These are phyloP conservation scores for Talaromyces sp. DNA, from an alignment of 2,329 filamentous ascomycete species.

Conservation along the genomic window DNA sequence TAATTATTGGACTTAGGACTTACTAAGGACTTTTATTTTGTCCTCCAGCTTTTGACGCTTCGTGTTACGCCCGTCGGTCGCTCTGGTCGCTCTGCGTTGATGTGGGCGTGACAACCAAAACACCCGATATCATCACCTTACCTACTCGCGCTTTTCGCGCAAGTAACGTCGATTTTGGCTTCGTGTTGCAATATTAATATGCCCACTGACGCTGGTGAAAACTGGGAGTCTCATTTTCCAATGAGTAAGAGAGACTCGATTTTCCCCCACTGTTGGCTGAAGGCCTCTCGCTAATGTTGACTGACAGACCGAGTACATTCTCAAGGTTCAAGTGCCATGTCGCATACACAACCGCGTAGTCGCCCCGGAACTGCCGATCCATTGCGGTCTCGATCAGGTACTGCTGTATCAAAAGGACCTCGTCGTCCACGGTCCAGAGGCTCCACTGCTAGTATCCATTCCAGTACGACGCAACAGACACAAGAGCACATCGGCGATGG, in stretches of 20 bases:
- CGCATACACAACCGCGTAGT: constrained; percentile 34
- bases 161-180: neutral
- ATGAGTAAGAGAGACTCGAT: constrained; percentile 14
- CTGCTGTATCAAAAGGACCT: constrained; percentile 32
- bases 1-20: neutral
- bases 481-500: constrained; percentile 36
- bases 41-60: constrained; percentile 4
- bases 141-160: constrained; percentile 7
- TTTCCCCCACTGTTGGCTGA: neutral
- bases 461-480: constrained; percentile 40
- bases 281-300: constrained; percentile 9
- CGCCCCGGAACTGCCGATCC: constrained; percentile 38
- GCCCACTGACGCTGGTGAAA: constrained; percentile 30
- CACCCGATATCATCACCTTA: constrained; percentile 18
- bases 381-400: constrained; percentile 37
- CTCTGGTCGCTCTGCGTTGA: constrained; percentile 16
- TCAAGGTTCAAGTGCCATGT: constrained; percentile 31
- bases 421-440: constrained; percentile 42
- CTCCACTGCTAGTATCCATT: constrained; percentile 44
- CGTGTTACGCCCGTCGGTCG: constrained; percentile 6
- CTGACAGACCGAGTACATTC: constrained; percentile 30
- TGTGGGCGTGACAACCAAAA: constrained; percentile 24
- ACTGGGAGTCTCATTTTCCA: constrained; percentile 12
- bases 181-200: constrained; percentile 17
- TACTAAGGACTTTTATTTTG: neutral